Percentiles rank a stretch among this genome's conserved stretches.
These are phyloP conservation scores for Quercus dentata DNA, from an alignment of 306 rosid genomes.

Conservation along the genomic window DNA sequence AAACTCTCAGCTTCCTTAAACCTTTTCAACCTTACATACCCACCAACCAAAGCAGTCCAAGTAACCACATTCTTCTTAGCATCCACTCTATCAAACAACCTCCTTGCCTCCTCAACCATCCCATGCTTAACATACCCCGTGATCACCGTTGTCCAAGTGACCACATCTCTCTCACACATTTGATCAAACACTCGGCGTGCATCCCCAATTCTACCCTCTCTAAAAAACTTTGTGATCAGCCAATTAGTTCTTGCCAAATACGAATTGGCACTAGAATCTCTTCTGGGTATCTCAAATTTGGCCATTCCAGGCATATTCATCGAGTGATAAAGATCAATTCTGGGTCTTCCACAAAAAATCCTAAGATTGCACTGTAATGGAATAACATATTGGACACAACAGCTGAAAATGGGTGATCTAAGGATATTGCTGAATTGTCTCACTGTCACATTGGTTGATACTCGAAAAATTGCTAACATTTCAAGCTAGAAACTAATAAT, in stretches of 20 bases:
- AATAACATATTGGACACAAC: neutral
- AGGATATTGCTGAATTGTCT: neutral
- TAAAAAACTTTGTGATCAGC: conserved; percentile 27
- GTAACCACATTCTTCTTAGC: conserved; percentile 48
- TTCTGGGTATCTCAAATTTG: conserved; percentile 10
- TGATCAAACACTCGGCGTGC: conserved; percentile 42
- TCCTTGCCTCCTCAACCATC: conserved; percentile 41
- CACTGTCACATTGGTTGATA: neutral
- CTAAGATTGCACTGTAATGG: neutral
- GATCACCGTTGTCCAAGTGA: conserved; percentile 45
- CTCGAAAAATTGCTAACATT: neutral
- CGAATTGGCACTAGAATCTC: conserved; percentile 26
- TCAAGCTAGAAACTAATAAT: neutral
- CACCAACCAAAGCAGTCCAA: conserved; percentile 50
- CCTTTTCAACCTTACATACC: conserved; percentile 28
- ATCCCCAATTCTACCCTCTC: conserved; percentile 26
- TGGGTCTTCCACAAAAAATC: neutral
- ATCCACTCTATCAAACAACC: conserved; percentile 39
- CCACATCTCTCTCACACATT: conserved; percentile 43
- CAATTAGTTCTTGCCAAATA: conserved; percentile 34
- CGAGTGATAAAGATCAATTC: conserved; percentile 12
- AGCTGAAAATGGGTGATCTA: conserved; percentile 6
- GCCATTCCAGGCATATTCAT: neutral
- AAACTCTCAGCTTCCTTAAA: conserved; percentile 38
- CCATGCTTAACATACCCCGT: conserved; percentile 35